phyloP scores from a whole-genome alignment of 192 early-diverging fungal genomes.

The Backusella tuberculispora region DNA sequence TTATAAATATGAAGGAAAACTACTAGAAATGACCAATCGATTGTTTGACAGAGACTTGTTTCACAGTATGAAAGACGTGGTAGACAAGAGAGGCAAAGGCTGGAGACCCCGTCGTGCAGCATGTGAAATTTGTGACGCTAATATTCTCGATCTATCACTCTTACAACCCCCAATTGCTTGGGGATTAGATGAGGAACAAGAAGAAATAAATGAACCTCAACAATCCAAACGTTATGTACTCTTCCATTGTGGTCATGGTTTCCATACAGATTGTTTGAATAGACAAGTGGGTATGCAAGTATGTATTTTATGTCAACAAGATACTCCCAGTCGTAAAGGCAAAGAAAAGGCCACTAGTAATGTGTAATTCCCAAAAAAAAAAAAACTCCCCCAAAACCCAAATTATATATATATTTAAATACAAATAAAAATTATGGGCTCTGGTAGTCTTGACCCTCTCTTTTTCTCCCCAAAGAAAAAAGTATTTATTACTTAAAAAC shows the following conservation, averaged over 20 bases:
- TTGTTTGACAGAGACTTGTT: slow-evolving; percentile 64
- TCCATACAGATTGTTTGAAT: slow-evolving; percentile 55
- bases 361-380: not conserved
- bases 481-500: too few species aligned
- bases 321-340: slow-evolving; percentile 12
- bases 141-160: slow-evolving; percentile 53
- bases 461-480: not conserved
- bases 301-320: slow-evolving; percentile 24
- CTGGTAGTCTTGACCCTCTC: slow-evolving; percentile 3
- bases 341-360: slow-evolving; percentile 20
- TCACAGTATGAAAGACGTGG: slow-evolving; percentile 53
- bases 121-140: slow-evolving; percentile 57
- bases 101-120: slow-evolving; percentile 58
- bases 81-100: slow-evolving; percentile 53
- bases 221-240: slow-evolving; percentile 41
- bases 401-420: slow-evolving; percentile 7
- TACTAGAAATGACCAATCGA: slow-evolving; percentile 63
- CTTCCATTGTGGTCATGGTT: slow-evolving; percentile 60
- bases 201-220: not conserved
- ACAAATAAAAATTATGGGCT: not conserved
- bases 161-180: slow-evolving; percentile 41
- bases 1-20: slow-evolving; percentile 65
- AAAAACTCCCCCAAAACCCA: not conserved
- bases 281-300: slow-evolving; percentile 27
- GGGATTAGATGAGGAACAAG: slow-evolving; percentile 3